A percentile compares a stretch with the other conserved stretches of the same genome.
phyloP scores from a whole-genome alignment of 768 basidiomycete genomes.

The Panus rudis region DNA sequence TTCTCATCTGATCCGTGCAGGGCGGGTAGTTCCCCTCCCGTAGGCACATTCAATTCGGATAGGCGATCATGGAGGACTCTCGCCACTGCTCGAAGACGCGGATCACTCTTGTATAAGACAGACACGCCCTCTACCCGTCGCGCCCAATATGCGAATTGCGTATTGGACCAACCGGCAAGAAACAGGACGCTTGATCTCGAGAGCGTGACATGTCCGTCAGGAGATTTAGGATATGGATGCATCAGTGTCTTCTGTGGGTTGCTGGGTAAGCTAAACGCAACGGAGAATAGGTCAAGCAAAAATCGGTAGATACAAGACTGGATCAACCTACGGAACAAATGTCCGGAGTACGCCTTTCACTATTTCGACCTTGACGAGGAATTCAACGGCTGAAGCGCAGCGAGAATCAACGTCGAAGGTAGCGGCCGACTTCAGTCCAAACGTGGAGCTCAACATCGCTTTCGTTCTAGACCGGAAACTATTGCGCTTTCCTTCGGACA shows the following conservation, averaged over 20 bases:
- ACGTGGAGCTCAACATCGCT: conserved; percentile 1
- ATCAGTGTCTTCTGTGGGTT: conserved; percentile 43
- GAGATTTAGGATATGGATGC: conserved; percentile 32
- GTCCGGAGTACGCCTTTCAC: conserved; percentile 42
- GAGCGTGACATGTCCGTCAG: conserved; percentile 37
- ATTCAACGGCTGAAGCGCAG: conserved; percentile 41
- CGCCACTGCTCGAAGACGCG: conserved; percentile 33
- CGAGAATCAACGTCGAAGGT: conserved; percentile 22
- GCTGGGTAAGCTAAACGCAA: conserved; percentile 38
- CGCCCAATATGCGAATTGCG: conserved; percentile 50
- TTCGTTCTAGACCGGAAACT: conserved; percentile 31
- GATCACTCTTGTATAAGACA: conserved; percentile 36
- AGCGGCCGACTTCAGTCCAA: conserved; percentile 8
- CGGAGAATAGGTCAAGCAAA: background rate
- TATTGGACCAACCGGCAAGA: conserved; percentile 47
- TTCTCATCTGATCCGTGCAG: background rate
- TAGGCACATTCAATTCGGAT: conserved; percentile 20
- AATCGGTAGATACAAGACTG: background rate
- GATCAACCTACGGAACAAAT: conserved; percentile 39
- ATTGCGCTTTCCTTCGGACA: conserved; percentile 39
- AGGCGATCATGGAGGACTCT: conserved; percentile 36
- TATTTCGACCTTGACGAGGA: conserved; percentile 46
- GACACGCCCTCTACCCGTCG: conserved; percentile 43
- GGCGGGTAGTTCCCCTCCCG: background rate
- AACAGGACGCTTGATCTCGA: conserved; percentile 41